phyloP scores from a whole-genome alignment of 2,329 filamentous ascomycete genomes.

The Dendrostoma leiphaemia region DNA sequence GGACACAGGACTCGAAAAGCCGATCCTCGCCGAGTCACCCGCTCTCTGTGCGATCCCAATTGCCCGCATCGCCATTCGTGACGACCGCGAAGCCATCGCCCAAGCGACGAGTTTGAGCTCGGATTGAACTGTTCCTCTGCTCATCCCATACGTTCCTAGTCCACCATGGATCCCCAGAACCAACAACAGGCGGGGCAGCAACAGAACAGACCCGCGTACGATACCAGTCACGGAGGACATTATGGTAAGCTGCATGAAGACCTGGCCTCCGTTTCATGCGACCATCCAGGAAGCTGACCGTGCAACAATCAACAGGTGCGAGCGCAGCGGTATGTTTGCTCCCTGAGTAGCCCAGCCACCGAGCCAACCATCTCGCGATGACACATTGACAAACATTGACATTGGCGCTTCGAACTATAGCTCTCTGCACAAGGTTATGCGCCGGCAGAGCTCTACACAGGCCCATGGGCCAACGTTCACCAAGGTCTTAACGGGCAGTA shows the following conservation, averaged over 20 bases:
- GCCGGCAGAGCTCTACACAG: slow-evolving; percentile 90
- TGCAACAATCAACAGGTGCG: slow-evolving; percentile 49
- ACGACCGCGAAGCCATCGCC: not conserved
- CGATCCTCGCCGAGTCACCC: slow-evolving; percentile 17
- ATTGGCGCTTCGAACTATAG: slow-evolving; percentile 41
- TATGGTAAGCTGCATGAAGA: slow-evolving; percentile 58
- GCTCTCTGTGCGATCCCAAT: slow-evolving; percentile 8
- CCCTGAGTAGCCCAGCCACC: not conserved
- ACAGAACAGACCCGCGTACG: slow-evolving; percentile 66
- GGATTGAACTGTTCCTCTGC: not conserved
- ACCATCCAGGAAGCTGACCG: slow-evolving; percentile 21
- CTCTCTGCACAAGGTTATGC: slow-evolving; percentile 85
- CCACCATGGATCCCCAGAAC: slow-evolving; percentile 54
- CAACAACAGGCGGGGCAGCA: slow-evolving; percentile 56
- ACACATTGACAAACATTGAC: slow-evolving; percentile 5
- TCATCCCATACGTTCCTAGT: not conserved
- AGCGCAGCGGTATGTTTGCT: slow-evolving; percentile 60
- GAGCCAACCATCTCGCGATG: not conserved
- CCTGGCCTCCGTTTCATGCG: slow-evolving; percentile 17
- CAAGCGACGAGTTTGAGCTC: slow-evolving; percentile 4
- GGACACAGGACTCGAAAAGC: slow-evolving; percentile 20
- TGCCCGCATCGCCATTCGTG: slow-evolving; percentile 8
- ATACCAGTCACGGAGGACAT: slow-evolving; percentile 71
- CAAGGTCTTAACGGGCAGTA: slow-evolving; percentile 91
- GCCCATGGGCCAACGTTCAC: slow-evolving; percentile 95